Base-by-base conservation (phyloP, 495 filamentous ascomycete genomes). In the Penicillium nucicola region DNA sequence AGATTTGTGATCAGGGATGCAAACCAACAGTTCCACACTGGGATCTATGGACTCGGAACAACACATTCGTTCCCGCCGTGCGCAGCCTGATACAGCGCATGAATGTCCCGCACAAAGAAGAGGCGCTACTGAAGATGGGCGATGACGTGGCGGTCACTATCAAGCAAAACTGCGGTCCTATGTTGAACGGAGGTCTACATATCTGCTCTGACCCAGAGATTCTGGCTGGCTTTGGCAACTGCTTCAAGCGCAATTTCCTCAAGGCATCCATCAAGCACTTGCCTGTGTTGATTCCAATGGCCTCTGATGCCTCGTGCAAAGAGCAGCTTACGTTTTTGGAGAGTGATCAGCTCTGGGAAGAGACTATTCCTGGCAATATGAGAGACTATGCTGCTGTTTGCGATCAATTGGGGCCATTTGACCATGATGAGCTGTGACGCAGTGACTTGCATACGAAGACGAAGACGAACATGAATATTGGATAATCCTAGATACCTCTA, bases 11-110 rank as follows among this genome's bases (percentile, higher is more conserved):
- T 11, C 56, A 48, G 8, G 71, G 71, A 40, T 75, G 71, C 34
- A 62, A 70, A 35, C 71, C 71, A 19, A 73, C 69, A 11, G 55
- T 75, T 12, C 65, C 71, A 2, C 70, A 72, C 47, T 75, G 71
- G 71, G 71, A 75, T 48, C 68, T 73, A 33, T 75, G 71, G 71
- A 73, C 71, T 14, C 68, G 69, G 60, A 66, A 70, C 56, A 69
- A 73, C 54, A 63, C 68, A 25, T 75, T 73, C 41, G 57, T 72
- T 7, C 71, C 71, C 37, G 67, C 70, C 10, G 69, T 73, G 32
- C 70, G 66, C 60, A 65, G 52, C 44, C 46, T 73, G n/a, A 67
- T 68, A 58, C 54, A 52, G 5, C 60, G 62, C 42, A 58, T 71
- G 58, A 58, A 70, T 33, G 57, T 64, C 13, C 66, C 68, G 11